Base-by-base conservation (phyloP, 1,284 basidiomycete genomes). In the Fomes fomentarius region DNA sequence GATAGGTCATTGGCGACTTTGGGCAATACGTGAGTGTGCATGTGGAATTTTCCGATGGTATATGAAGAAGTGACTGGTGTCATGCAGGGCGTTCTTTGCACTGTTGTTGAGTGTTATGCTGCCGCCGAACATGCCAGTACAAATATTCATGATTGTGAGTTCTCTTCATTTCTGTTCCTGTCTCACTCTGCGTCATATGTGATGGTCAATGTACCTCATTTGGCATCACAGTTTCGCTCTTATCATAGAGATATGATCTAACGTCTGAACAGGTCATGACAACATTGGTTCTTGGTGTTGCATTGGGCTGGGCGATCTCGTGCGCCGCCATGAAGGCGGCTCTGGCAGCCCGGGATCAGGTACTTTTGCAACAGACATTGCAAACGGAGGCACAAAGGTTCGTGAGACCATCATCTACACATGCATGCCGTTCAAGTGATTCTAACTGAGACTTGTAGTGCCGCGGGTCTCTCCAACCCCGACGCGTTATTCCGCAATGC, bases 281-380 rank as follows among this genome's bases (percentile, higher is more conserved):
- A 21, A 9, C 33, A 11, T 22, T 89, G 19, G 65, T 82, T 1
- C 19, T 82, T 53, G 89, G 91, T 0, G 76, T 89, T 70, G 70
- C 80, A 1, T 46, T 89, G 4, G 91, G 91, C 8, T 93, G 91
- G 91, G 91, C 83, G 0, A 82, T 88, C 75, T 86, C 86, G 4
- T 77, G 74, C 33, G 89, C 87, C 1, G 84, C 81, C 0, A 91
- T 91, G 87, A 85, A 82, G 2, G 80, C 87, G 1, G 83, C 80
- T 0, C 65, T 84, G 1, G 70, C 76, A n/a, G 84, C 80, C 0
- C 75, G 90, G 33, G 76, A 77, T 63, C 74, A 81, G 48, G 68
- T 76, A 0, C 66, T 88, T 7, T 70, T 88, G 3, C 74, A 74
- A 11, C 64, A 70, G 6, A 75, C 80, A 12, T 67, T 84, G 17